These are phyloP conservation scores for Phoenix dactylifera DNA, from an alignment of 176 grass and related monocot species.

Conservation along the genomic window DNA sequence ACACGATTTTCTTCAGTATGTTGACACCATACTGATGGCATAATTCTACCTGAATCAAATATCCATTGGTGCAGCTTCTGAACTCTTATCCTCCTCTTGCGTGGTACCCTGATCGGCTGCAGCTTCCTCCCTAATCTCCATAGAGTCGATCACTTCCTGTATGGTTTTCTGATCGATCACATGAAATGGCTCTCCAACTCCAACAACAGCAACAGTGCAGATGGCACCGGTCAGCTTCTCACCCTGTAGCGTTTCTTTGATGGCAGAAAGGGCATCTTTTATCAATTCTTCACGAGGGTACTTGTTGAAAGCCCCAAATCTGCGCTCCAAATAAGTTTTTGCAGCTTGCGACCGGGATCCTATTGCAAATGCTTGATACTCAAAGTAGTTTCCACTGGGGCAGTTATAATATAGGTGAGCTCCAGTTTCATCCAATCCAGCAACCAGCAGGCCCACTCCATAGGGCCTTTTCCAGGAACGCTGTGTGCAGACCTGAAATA, in stretches of 20 bases:
- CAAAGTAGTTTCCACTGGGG: slow-evolving; percentile 97
- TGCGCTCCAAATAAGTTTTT: slow-evolving; percentile 85
- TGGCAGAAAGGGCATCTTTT: slow-evolving; percentile 80
- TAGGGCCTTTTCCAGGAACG: slow-evolving; percentile 95
- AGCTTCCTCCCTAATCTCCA: slow-evolving; percentile 43
- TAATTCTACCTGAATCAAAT: slow-evolving; percentile 30
- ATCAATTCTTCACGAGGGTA: slow-evolving; percentile 78
- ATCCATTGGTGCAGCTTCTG: slow-evolving; percentile 63
- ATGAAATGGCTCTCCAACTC: slow-evolving; percentile 60
- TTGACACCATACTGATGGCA: no score
- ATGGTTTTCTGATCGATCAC: slow-evolving; percentile 49
- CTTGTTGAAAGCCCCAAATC: slow-evolving; percentile 41
- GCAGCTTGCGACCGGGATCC: slow-evolving; percentile 95
- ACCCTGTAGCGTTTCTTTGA: slow-evolving; percentile 91
- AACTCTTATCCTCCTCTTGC: slow-evolving; percentile 37
- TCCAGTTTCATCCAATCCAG: slow-evolving; percentile 70
- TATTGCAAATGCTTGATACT: slow-evolving; percentile 96
- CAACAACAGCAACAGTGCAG: slow-evolving; percentile 80
- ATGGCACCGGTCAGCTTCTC: slow-evolving; percentile 79
- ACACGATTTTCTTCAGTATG: no score
- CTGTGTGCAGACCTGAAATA: slow-evolving; percentile 75
- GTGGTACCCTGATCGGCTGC: slow-evolving; percentile 25
- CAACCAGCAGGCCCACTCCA: slow-evolving; percentile 91
- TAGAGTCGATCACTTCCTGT: slow-evolving; percentile 74
- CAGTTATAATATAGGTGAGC: slow-evolving; percentile 97